Evolutionary conservation across 306 rosid species (phyloP), one percentile per base, ranked within the genome.

Genomic region (Dalbergia oliveri): DNA sequence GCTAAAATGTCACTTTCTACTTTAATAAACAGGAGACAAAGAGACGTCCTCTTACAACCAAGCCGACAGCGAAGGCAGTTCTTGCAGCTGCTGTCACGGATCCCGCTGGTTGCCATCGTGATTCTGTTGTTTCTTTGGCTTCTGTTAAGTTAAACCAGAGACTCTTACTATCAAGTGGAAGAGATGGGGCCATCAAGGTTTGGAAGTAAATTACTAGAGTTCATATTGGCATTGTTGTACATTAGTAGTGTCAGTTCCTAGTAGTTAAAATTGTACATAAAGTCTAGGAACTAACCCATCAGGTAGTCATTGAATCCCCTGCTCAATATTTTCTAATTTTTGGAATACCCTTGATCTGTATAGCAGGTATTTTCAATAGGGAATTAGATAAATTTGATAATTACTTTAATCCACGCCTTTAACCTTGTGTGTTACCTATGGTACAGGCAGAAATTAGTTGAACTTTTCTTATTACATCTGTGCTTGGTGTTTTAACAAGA

Each of bases 121-220:
- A 91, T 76, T 91, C 98, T 53, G 47, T 95, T 76, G 83, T 90
- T 19, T 91, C 97, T 9, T 72, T 95, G 91, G 99, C 96, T 37
- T 91, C 97, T 11, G 89, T 95, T n/a, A 93, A 95, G 97, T 85
- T 91, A 86, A 91, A 90, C 84, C 99, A 95, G 72, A 90, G 97
- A 89, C 93, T 90, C 78, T 70, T 95, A 49, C 81, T 93, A 76
- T 95, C 97, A 60, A 87, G 97, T 81, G 80, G 99, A 72, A 90
- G 99, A 89, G 99, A 95, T 79, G 99, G 98, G 68, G 93, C 96
- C 53, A 83, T 95, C 86, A 95, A 95, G 89, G 98, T 95, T 79
- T 95, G 98, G 99, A 95, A 89, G 91, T 94, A 83, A 88, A 79
- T 45, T 78, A 69, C 78, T 80, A 21, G 1, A 53, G 73, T 73